Conservation (phyloP, 345 rosid genomes). For the Pistacia integerrima region DNA sequence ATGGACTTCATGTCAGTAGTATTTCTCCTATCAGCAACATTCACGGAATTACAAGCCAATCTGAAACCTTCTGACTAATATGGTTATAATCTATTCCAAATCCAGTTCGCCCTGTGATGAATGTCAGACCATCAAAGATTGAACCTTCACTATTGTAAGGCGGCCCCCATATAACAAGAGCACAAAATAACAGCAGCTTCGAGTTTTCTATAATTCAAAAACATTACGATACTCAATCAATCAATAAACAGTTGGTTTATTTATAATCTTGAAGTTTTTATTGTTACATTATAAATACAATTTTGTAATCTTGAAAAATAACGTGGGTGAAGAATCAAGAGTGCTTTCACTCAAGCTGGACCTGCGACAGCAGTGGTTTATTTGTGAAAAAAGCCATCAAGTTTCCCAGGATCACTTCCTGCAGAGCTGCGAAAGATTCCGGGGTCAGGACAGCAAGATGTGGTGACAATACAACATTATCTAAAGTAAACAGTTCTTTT, state of each 20-base stretch:
- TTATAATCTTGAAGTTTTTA: not conserved
- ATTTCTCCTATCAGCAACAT: not conserved
- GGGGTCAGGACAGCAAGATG: slow-evolving; percentile 57
- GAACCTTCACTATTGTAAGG: not conserved
- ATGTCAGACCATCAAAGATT: not conserved
- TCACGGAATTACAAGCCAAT: not conserved
- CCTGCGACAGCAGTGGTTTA: slow-evolving; percentile 44
- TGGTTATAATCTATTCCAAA: too few species aligned
- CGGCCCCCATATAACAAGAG: not conserved
- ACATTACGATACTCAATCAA: not conserved
- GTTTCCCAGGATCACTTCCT: slow-evolving; percentile 46
- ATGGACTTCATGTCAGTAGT: not conserved
- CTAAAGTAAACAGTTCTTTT: slow-evolving; percentile 45
- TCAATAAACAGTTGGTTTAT: too few species aligned
- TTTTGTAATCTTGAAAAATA: not conserved
- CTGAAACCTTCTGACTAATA: too few species aligned
- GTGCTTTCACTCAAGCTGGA: slow-evolving; percentile 9
- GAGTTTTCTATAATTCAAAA: not conserved
- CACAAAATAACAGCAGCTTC: not conserved
- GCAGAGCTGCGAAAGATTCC: slow-evolving; percentile 42
- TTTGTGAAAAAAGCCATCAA: slow-evolving; percentile 67
- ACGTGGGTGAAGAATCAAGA: not conserved
- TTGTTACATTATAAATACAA: not conserved
- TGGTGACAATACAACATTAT: slow-evolving; percentile 79
- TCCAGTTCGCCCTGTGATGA: not conserved